Evolutionary conservation across 352 stramenopile species (phyloP), one percentile per base, ranked within the genome.

Genomic region (Globisporangium canariense): DNA sequence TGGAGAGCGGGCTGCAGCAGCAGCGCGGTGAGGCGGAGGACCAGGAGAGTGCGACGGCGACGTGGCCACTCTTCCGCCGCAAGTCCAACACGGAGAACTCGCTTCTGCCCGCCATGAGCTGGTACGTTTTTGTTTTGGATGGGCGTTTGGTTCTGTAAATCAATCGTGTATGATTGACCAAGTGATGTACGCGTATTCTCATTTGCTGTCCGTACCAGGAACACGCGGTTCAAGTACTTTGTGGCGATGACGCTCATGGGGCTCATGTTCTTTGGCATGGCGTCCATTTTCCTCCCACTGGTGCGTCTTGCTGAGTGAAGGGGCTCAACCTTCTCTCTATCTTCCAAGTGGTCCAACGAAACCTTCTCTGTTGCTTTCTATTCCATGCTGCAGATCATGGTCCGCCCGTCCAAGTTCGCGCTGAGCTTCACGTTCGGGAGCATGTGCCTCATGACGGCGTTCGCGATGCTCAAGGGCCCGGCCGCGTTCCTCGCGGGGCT

Each of bases 211-310:
- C 47, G 9, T n/a, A n/a, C 5, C 34, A 90, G 83, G 81, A 86
- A 90, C 57, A 77, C 79, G 38, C 76, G 86, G 10, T 94, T 93
- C 66, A 91, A 91, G 60, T 88, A 88, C 59, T 94, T 94, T 83
- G 81, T 94, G 11, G 77, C 66, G 3, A 75, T 94, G 61, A 67
- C 76, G 4, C 73, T 94, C 56, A 81, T 93, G 52, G 76, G 77
- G 0, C 69, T 88, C 46, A 59, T 94, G 66, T 94, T 94, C 70
- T 91, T 94, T 49, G 84, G 81, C 71, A 92, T 94, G 83, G 79
- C 83, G 43, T 89, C 79, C 0, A 74, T 93, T 57, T 93, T 94
- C 64, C 60, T 94, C 16, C 86, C 81, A 10, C 67, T 94, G 50
- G 76, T 86, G 51, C 49, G 67, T 53, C n/a, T 54, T 11, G 4